A percentile compares a stretch with the other conserved stretches of the same genome.
These are phyloP conservation scores for Rhizophora mangle DNA, from an alignment of 345 rosid genomes.

Conservation along the genomic window DNA sequence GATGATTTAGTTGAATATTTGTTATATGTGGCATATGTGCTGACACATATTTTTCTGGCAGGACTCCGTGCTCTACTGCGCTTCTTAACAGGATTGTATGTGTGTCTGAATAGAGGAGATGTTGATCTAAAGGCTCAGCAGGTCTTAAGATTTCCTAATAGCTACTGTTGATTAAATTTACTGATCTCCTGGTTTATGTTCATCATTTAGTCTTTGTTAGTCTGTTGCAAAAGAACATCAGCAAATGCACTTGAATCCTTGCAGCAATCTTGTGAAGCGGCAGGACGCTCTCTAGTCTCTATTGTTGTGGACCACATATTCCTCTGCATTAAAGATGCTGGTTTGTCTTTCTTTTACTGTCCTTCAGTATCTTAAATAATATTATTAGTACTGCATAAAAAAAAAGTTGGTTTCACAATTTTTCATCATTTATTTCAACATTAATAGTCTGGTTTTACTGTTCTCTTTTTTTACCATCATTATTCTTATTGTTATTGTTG, in stretches of 20 bases:
- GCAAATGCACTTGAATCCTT: conserved; percentile 18
- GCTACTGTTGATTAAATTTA: not conserved
- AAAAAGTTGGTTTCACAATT: too few relatives aligned
- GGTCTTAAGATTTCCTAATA: conserved; percentile 40
- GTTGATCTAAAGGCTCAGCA: conserved; percentile 81
- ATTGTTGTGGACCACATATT: conserved; percentile 95
- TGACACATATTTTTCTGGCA: conserved; percentile 30
- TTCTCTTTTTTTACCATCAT: too few relatives aligned
- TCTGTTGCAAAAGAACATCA: conserved; percentile 7
- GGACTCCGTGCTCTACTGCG: conserved; percentile 98
- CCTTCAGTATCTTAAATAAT: not conserved
- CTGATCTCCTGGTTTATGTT: not conserved
- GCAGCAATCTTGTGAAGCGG: conserved; percentile 83
- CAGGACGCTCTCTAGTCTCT: conserved; percentile 83
- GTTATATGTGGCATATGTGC: conserved; percentile 5
- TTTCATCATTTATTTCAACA: too few relatives aligned
- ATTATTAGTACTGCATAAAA: not conserved
- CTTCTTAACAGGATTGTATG: conserved; percentile 85
- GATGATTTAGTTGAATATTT: not conserved
- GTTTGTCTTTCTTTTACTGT: conserved; percentile 37
- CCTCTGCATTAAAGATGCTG: conserved; percentile 92
- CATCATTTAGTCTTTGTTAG: conserved; percentile 9
- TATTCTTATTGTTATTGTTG: too few relatives aligned
- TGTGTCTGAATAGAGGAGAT: conserved; percentile 93
- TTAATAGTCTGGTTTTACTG: too few relatives aligned